Evolutionary conservation across 768 basidiomycete genomes (phyloP).

Genomic region (Suillus alpinus): DNA sequence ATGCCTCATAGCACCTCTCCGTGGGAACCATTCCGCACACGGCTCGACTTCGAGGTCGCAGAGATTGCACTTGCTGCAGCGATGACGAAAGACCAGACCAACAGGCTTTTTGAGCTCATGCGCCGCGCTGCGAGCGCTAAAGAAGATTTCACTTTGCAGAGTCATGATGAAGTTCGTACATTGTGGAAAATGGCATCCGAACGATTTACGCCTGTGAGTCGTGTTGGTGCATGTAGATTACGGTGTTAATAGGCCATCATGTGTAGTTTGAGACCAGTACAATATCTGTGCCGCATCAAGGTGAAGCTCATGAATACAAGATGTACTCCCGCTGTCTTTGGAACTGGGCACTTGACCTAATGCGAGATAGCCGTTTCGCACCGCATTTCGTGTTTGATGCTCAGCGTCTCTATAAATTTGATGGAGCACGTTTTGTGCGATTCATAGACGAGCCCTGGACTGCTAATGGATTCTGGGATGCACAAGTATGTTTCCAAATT

Average conservation of each 20-base stretch:
- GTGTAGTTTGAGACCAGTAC: background rate
- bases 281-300: background rate
- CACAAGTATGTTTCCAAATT: constrained; percentile 30
- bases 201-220: background rate
- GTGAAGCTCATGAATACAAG: background rate
- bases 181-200: background rate
- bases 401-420: constrained; percentile 23
- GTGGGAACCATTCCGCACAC: background rate
- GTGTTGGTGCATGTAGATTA: background rate
- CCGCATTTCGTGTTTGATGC: constrained; percentile 18
- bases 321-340: background rate
- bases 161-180: background rate
- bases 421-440: constrained; percentile 22
- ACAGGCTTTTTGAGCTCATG: background rate
- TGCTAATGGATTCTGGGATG: constrained; percentile 32
- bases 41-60: background rate
- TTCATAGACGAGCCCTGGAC: constrained; percentile 39
- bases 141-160: background rate
- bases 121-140: background rate
- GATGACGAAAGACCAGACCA: background rate
- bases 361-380: background rate
- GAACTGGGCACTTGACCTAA: background rate
- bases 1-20: background rate
- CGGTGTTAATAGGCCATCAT: background rate
- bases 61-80: background rate